Percentiles rank a stretch among this genome's conserved stretches.
Conservation (phyloP, 1,284 basidiomycete genomes). For the Irpex sp. region DNA sequence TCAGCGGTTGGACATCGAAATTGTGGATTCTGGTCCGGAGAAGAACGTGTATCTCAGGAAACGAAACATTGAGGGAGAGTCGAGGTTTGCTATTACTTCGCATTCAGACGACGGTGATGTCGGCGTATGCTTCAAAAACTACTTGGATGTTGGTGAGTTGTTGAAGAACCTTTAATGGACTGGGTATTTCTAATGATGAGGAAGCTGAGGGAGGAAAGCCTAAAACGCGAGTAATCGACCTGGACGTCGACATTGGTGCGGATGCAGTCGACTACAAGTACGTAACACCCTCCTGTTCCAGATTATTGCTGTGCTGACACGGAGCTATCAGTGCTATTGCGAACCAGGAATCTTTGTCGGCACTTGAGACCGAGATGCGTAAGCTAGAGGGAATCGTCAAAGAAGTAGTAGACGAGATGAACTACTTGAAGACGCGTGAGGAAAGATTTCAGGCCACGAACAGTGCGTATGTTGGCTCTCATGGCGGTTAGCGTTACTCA, state of each 20-base stretch:
- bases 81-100: constrained; percentile 90
- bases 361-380: constrained; percentile 96
- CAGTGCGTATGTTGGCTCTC: constrained; percentile 47
- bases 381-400: constrained; percentile 94
- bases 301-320: neutral
- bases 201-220: constrained; percentile 35
- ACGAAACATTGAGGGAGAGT: constrained; percentile 85
- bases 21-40: constrained; percentile 85
- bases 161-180: neutral
- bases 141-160: constrained; percentile 64
- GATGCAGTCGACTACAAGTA: constrained; percentile 99
- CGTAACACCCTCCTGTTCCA: constrained; percentile 23
- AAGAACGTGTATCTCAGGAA: constrained; percentile 93
- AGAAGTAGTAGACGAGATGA: constrained; percentile 93
- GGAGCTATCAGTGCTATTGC: constrained; percentile 79
- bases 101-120: constrained; percentile 87
- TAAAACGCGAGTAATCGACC: constrained; percentile 72
- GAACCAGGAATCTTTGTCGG: constrained; percentile 95
- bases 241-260: constrained; percentile 97
- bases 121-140: constrained; percentile 92
- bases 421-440: constrained; percentile 89
- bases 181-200: neutral
- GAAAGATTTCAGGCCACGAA: constrained; percentile 91
- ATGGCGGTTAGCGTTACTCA: neutral
- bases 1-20: constrained; percentile 90